phyloP scores from a whole-genome alignment of 495 filamentous ascomycete genomes.

The Podospora pseudopauciseta region DNA sequence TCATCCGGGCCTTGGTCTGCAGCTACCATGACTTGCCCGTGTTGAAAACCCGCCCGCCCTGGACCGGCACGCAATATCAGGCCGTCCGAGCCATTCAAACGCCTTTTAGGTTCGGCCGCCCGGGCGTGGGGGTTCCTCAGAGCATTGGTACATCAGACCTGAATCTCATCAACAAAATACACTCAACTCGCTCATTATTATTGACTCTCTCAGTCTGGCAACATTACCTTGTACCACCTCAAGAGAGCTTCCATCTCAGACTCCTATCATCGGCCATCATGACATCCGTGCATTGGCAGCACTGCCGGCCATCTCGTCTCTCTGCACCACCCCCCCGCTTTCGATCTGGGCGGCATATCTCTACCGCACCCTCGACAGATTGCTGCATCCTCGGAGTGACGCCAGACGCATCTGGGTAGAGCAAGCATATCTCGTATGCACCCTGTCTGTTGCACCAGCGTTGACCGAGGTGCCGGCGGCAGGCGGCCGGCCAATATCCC shows the following conservation, averaged over 20 bases:
- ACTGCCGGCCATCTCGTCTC: background rate
- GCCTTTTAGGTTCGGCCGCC: slow-evolving; percentile 14
- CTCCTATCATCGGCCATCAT: background rate
- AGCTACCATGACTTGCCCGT: slow-evolving; percentile 10
- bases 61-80: slow-evolving; percentile 13
- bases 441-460: background rate
- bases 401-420: slow-evolving; percentile 11
- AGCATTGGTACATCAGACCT: background rate
- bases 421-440: background rate
- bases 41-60: background rate
- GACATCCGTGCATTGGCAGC: background rate
- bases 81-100: slow-evolving; percentile 17
- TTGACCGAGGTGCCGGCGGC: slow-evolving; percentile 5
- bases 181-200: background rate
- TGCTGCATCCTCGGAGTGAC: slow-evolving; percentile 16
- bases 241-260: background rate
- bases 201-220: too few relatives aligned
- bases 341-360: slow-evolving; percentile 10
- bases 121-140: slow-evolving; percentile 17
- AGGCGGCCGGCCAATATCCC: background rate
- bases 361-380: background rate
- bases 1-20: slow-evolving; percentile 19
- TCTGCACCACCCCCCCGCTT: background rate
- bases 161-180: background rate
- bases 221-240: background rate